Conservation (phyloP, 2,329 filamentous ascomycete species). For the Westerdykella sp. region DNA sequence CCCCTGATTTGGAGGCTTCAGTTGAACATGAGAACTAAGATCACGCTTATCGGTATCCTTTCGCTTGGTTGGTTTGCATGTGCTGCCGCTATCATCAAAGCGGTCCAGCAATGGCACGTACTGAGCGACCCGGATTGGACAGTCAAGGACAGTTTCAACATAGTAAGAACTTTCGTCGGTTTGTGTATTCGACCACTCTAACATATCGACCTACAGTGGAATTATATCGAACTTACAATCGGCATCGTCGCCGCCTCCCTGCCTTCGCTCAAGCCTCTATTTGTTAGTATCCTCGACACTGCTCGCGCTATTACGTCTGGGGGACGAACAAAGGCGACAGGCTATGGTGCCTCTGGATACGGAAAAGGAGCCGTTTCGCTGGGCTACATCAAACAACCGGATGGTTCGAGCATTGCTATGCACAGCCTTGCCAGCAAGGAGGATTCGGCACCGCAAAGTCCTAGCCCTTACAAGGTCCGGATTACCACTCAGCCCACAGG, state of each 20-base stretch:
- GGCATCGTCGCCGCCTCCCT: conserved; percentile 42
- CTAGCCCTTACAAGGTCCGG: conserved; percentile 14
- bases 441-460: conserved; percentile 3
- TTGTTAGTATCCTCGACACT: conserved; percentile 31
- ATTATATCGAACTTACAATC: conserved; percentile 39
- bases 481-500: conserved; percentile 10
- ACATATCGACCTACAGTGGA: conserved; percentile 32
- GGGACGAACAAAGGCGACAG: conserved; percentile 9
- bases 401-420: conserved; percentile 12
- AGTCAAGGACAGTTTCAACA: conserved; percentile 36
- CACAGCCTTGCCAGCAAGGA: conserved; percentile 8
- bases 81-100: conserved; percentile 41
- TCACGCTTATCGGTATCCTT: conserved; percentile 34
- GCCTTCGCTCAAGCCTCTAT: conserved; percentile 35
- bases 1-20: conserved; percentile 41
- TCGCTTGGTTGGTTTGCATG: conserved; percentile 40
- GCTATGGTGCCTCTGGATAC: conserved; percentile 7
- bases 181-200: neutral
- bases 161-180: no score
- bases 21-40: conserved; percentile 39
- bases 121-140: conserved; percentile 33
- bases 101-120: conserved; percentile 34
- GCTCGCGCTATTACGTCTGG: conserved; percentile 18
- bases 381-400: conserved; percentile 17
- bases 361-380: conserved; percentile 8